Evolutionary conservation across 768 basidiomycete species (phyloP), one percentile per base, ranked within the genome.

Genomic region (Cystobasidium ongulense): DNA sequence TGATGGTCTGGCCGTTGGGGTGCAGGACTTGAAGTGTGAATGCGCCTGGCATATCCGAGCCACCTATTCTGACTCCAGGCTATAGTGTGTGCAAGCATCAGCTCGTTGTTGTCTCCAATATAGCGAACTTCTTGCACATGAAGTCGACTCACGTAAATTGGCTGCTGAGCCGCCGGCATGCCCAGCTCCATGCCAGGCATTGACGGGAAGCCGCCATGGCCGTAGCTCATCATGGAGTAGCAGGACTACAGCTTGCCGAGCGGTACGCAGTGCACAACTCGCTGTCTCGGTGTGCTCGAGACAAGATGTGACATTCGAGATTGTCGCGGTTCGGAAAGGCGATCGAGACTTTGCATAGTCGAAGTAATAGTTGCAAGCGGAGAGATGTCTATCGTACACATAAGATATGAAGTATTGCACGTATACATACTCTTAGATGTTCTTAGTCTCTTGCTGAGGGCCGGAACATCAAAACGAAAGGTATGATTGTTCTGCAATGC

Each of bases 1-100:
- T 59, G 57, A 59, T 59, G 29, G 57, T 59, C 57, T 59, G 57
- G 33, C 57, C 57, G 57, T 59, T 59, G 25, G 57, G 57, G 23
- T 59, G 57, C 25, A 59, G 13, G 29, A 59, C 25, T 59, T 59
- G 57, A 4, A 59, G 11, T 10, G 33, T 59, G 57, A 59, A 35
- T 15, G 29, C 57, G 33, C 57, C 57, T 29, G 57, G 57, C 33
- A 59, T 29, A 15, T 59, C 57, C 5, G 57, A 59, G 29, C 57
- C 57, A 29, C 57, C 57, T 59, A 59, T 59, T 15, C 57, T 27
- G 23, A 59, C 29, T 27, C 33, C 33, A 29, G 57, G 57, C 57
- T 59, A 59, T 2, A 59, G 27, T 4, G 15, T 13, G 25, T 59
- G 15, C 8, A 59, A 8, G 5, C 11, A 27, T 35, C 25, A 59